Percentiles rank a stretch among this genome's conserved stretches.
Evolutionary conservation across 192 early-diverging fungal species (phyloP).

Genomic region (Coemansia sp.): DNA sequence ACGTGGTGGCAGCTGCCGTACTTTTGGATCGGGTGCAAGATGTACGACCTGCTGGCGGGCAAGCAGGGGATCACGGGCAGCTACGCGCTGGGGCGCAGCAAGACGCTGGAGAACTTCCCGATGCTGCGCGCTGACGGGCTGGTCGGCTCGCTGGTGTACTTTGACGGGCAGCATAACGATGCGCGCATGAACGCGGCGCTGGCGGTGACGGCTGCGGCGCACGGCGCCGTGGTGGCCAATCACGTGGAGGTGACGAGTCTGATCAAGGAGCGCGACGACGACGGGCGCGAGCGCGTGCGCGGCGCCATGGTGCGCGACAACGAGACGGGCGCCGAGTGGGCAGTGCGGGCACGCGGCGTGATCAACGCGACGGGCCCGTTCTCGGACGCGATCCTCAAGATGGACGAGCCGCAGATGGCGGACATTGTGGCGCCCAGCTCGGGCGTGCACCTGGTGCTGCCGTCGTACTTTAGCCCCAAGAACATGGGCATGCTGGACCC

Average conservation of each 20-base stretch:
- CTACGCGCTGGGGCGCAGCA: constrained; percentile 80
- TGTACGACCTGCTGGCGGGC: constrained; percentile 87
- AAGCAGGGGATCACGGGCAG: constrained; percentile 73
- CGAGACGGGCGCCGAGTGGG: constrained; percentile 84
- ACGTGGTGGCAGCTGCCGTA: constrained; percentile 97
- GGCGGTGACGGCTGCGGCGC: constrained; percentile 82
- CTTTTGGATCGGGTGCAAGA: constrained; percentile 92
- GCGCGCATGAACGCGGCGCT: constrained; percentile 95
- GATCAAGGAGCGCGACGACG: constrained; percentile 59
- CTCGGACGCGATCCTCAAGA: constrained; percentile 82
- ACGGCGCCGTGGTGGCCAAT: constrained; percentile 91
- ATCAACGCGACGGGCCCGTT: constrained; percentile 86
- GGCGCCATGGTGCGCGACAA: constrained; percentile 82
- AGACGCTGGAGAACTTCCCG: constrained; percentile 93
- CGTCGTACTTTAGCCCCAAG: constrained; percentile 90
- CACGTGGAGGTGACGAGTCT: constrained; percentile 86
- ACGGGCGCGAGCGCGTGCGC: constrained; percentile 60
- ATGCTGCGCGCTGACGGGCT: constrained; percentile 87
- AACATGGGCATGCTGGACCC: constrained; percentile 97
- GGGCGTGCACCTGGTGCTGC: constrained; percentile 92
- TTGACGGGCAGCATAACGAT: constrained; percentile 98
- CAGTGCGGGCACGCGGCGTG: constrained; percentile 84
- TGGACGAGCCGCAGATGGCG: constrained; percentile 72
- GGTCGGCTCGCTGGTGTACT: constrained; percentile 94
- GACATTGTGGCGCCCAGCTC: constrained; percentile 93